Evolutionary conservation across 352 stramenopile genomes (phyloP), one percentile per base, ranked within the genome.

Genomic region (Phytophthora hybrid): DNA sequence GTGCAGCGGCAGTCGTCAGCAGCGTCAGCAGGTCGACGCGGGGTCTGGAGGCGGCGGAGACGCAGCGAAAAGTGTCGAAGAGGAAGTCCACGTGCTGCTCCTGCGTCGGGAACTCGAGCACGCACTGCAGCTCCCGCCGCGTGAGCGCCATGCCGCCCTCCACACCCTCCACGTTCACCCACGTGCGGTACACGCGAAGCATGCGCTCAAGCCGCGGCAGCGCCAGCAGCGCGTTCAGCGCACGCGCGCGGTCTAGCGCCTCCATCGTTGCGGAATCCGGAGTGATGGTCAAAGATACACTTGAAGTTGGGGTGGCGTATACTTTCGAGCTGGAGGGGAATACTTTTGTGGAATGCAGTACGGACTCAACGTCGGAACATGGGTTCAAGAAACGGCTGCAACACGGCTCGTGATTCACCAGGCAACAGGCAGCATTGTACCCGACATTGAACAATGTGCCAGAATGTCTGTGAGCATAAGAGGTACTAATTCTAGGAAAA

Each of bases 71-170:
- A 0, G 69, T 79, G 8, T 73, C 57, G 62, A 91, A 84, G 21
- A 94, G 80, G 69, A 89, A 91, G 23, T 76, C 75, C 32, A 91
- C 65, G 49, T 73, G 73, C 13, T 63, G 37, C 14, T 71, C 54
- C 19, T 71, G 51, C 16, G 63, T 47, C 7, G 83, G 82, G 39
- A 83, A 88, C 69, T 92, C 84, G 18, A 94, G 63, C 34, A 91
- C 76, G 56, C 78, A 89, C 63, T 85, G 82, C 51, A 93, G 76
- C 69, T 93, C 86, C 65, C 88, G 81, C 21, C 66, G 72, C 2
- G 88, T 85, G 69, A 93, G 76, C 59, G 82, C 78, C 66, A 90
- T 86, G 34, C 88, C 82, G 46, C 78, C 86, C n/a, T 90, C 83
- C 19, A 89, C 69, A 31, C 84, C 80, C 21, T 79, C 74, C 18